These are phyloP conservation scores for Kwoniella heveanensis DNA, from an alignment of 768 basidiomycete species.

Conservation along the genomic window DNA sequence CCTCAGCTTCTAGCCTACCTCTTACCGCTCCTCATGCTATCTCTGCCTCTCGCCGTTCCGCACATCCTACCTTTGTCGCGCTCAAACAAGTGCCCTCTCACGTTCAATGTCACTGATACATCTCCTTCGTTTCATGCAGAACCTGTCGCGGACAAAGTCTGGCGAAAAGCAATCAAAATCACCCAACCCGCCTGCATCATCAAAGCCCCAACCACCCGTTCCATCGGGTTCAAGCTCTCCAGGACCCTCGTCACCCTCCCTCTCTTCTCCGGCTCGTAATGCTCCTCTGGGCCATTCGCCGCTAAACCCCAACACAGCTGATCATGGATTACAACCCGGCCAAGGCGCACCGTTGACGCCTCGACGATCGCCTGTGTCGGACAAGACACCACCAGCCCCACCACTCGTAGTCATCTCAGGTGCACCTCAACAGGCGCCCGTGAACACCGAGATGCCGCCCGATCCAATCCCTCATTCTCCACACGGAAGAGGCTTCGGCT, in stretches of 20 bases:
- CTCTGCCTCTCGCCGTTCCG: no score
- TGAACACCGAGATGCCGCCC: conserved; percentile 56
- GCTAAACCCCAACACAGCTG: background rate
- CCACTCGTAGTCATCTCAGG: conserved; percentile 57
- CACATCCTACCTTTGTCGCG: no score
- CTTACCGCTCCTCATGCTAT: background rate
- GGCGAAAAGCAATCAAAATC: conserved; percentile 37
- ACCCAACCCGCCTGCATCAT: conserved; percentile 26
- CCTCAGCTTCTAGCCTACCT: no score
- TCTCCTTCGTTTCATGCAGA: conserved; percentile 20
- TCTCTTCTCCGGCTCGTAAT: conserved; percentile 32
- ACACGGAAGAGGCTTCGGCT: conserved; percentile 50
- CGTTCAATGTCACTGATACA: background rate
- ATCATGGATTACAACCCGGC: conserved; percentile 10
- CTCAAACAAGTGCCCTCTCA: no score
- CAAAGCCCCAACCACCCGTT: conserved; percentile 33
- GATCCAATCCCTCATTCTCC: conserved; percentile 58
- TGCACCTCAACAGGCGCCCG: conserved; percentile 31
- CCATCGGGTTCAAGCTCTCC: conserved; percentile 32
- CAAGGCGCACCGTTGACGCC: conserved; percentile 41
- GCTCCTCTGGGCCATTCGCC: background rate
- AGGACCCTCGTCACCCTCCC: conserved; percentile 43
- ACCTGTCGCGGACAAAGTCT: conserved; percentile 45
- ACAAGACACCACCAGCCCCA: conserved; percentile 56
- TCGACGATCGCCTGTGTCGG: conserved; percentile 44